Evolutionary conservation across 2,329 filamentous ascomycete species (phyloP), one percentile per base, ranked within the genome.

Genomic region (Penicillium freii): DNA sequence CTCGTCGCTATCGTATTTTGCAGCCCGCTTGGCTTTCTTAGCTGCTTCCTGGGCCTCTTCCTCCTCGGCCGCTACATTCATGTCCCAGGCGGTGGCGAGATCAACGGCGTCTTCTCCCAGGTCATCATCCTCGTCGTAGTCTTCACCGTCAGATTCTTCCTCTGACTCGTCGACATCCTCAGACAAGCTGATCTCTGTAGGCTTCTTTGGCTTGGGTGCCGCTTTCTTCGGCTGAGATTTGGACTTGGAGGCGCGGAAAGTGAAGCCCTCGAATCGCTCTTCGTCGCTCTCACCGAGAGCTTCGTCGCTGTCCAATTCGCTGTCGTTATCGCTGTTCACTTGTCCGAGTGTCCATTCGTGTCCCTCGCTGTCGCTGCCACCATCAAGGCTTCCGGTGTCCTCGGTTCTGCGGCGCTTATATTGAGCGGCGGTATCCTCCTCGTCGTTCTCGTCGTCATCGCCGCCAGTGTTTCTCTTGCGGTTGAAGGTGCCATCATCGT

Each of bases 211-310:
- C 50, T 67, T 59, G 27, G 55, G 40, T 11, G 62, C 58, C 7
- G 46, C 38, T 42, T 57, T 57, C 51, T 69, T 71, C 57, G 69
- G 65, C 50, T 72, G 77, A 58, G 68, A 66, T 62, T 74, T 77
- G 44, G 70, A 66, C 33, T 74, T 73, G 51, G 62, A 71, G 33
- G 72, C 86, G 34, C 85, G 80, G 68, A 89, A 89, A 4, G 83
- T 84, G 67, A 88, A 95, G 11, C 86, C 90, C 62, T 91, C 86
- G 63, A 96, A 95, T 61, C 82, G 84, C 71, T 96, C 92, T 68
- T 94, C 87, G 68, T 96, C 92, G 67, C 90, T 94, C 63, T 90
- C 87, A 4, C 91, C 90, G 80, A 96, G 91, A 2, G 93, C 92
- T 68, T 95, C 91, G 70, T 90, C 87, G 63, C 84, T 88, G 70